Conservation (phyloP, 176 grass and related monocot species). For the Bolboschoenus planiculmis region DNA sequence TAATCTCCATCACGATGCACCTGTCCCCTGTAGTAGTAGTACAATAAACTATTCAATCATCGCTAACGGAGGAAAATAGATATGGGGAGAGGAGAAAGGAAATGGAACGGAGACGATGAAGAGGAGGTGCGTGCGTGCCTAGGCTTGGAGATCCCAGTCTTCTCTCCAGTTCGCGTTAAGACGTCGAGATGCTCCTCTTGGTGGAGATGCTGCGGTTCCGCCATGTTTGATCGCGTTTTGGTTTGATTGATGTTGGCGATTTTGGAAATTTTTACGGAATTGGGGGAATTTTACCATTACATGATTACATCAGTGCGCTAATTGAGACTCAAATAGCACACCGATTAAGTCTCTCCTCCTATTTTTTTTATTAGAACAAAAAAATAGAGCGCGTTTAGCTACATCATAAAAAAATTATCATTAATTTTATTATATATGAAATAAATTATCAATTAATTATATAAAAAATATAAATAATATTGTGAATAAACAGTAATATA, state of each 20-base stretch:
- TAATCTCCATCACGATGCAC: constrained; percentile 78
- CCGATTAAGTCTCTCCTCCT: too few relatives aligned
- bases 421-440: too few relatives aligned
- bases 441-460: too few relatives aligned
- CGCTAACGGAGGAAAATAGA: constrained; percentile 10
- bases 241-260: background rate
- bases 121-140: constrained; percentile 33
- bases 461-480: too few relatives aligned
- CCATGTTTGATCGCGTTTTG: too few relatives aligned
- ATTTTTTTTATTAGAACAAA: too few relatives aligned
- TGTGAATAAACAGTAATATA: too few relatives aligned
- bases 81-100: background rate
- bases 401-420: too few relatives aligned
- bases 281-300: background rate
- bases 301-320: background rate
- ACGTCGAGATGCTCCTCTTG: constrained; percentile 73
- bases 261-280: too few relatives aligned
- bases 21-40: constrained; percentile 38
- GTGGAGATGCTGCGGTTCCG: background rate
- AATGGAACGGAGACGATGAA: background rate
- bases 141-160: constrained; percentile 76
- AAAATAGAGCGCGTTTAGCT: too few relatives aligned
- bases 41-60: background rate
- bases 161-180: constrained; percentile 62
- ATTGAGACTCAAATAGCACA: too few relatives aligned